Evolutionary conservation across 768 basidiomycete genomes (phyloP).

Genomic region (Leccinum variicolor): DNA sequence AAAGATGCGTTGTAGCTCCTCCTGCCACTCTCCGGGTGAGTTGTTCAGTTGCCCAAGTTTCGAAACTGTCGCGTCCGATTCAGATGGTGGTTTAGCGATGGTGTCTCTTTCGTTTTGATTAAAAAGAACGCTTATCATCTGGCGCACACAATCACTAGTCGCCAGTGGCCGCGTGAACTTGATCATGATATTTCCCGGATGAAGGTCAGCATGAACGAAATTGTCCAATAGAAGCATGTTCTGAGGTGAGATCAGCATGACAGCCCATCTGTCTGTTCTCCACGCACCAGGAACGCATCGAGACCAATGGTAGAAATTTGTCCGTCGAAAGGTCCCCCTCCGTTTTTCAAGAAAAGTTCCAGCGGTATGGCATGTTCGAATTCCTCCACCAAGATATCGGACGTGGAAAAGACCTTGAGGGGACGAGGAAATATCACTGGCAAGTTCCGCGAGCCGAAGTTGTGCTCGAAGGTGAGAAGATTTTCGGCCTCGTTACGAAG

Average conservation of each 20-base stretch:
- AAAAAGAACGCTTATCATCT: slow-evolving; percentile 54
- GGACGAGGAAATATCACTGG: slow-evolving; percentile 91
- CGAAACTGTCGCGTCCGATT: slow-evolving; percentile 64
- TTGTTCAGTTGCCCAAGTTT: slow-evolving; percentile 59
- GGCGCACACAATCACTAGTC: slow-evolving; percentile 59
- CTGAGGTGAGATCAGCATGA: slow-evolving; percentile 36
- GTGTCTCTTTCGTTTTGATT: slow-evolving; percentile 25
- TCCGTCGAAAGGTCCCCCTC: slow-evolving; percentile 89
- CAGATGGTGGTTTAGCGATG: slow-evolving; percentile 30
- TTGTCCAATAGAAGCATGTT: slow-evolving; percentile 99
- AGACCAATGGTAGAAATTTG: slow-evolving; percentile 89
- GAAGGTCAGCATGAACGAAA: slow-evolving; percentile 90
- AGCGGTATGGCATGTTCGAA: slow-evolving; percentile 90
- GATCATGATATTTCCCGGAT: slow-evolving; percentile 96
- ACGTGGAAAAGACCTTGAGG: slow-evolving; percentile 73
- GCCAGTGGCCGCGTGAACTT: slow-evolving; percentile 89
- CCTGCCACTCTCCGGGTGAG: slow-evolving; percentile 65
- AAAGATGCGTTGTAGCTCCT: slow-evolving; percentile 60
- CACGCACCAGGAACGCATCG: slow-evolving; percentile 87
- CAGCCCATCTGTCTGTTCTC: neutral
- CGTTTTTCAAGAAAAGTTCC: slow-evolving; percentile 81
- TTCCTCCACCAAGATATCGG: slow-evolving; percentile 87
- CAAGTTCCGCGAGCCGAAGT: slow-evolving; percentile 77
- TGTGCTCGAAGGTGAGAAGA: slow-evolving; percentile 76
- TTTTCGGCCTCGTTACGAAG: slow-evolving; percentile 89